Evolutionary conservation across 352 stramenopile species (phyloP).

Genomic region (Pythium coloratum): DNA sequence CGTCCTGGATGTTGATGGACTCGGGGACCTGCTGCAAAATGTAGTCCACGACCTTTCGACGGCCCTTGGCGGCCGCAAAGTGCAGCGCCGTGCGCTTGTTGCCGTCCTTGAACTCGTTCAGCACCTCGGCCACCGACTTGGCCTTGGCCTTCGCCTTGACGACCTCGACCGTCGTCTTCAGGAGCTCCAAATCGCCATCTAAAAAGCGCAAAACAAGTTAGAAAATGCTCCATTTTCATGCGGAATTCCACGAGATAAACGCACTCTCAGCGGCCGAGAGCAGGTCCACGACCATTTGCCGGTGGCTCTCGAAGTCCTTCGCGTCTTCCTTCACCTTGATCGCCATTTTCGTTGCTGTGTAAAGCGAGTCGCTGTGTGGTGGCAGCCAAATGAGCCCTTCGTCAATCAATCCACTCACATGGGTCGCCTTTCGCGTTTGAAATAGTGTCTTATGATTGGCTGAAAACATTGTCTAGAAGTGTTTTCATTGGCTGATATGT

Average conservation of each 20-base stretch:
- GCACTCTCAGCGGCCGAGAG: constrained; percentile 73
- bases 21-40: constrained; percentile 64
- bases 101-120: constrained; percentile 79
- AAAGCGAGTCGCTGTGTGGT: not conserved
- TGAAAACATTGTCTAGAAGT: not conserved
- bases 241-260: constrained; percentile 5
- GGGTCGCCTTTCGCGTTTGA: not conserved
- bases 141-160: constrained; percentile 55
- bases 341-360: constrained; percentile 32
- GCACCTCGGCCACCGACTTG: constrained; percentile 39
- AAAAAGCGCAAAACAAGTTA: not conserved
- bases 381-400: not conserved
- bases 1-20: constrained; percentile 64
- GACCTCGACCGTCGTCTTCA: constrained; percentile 67
- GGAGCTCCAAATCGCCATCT: constrained; percentile 73
- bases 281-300: constrained; percentile 73
- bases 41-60: constrained; percentile 71
- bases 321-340: constrained; percentile 59
- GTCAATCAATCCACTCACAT: not conserved
- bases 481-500: constrained; percentile 23
- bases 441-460: not conserved
- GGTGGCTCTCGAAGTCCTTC: constrained; percentile 76
- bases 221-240: not conserved
- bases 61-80: constrained; percentile 76
- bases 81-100: constrained; percentile 81